These are phyloP conservation scores for Lumnitzera racemosa DNA, from an alignment of 345 rosid species.

Conservation along the genomic window DNA sequence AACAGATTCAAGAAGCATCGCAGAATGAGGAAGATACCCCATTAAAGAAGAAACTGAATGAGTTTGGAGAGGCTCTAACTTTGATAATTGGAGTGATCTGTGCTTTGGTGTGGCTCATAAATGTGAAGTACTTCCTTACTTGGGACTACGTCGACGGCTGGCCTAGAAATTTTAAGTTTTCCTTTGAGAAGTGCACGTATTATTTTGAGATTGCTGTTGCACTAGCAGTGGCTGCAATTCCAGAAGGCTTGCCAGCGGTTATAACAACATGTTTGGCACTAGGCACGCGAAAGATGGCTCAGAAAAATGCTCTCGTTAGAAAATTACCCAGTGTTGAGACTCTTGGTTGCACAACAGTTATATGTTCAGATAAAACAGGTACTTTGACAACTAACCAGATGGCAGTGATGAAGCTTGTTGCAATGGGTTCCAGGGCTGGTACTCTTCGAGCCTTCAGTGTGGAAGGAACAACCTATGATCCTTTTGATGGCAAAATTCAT, in stretches of 20 bases:
- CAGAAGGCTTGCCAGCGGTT: conserved; percentile 95
- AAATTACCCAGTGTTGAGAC: conserved; percentile 94
- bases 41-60: conserved; percentile 83
- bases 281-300: conserved; percentile 97
- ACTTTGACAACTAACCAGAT: conserved; percentile 92
- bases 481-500: conserved; percentile 73
- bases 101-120: conserved; percentile 87
- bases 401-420: conserved; percentile 81
- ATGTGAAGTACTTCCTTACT: conserved; percentile 78
- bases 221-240: conserved; percentile 94
- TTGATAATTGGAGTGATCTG: conserved; percentile 74
- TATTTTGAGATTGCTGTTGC: conserved; percentile 98
- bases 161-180: conserved; percentile 83
- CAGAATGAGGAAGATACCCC: conserved; percentile 88
- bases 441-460: conserved; percentile 67
- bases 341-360: conserved; percentile 91
- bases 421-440: conserved; percentile 66
- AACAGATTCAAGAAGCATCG: conserved; percentile 90
- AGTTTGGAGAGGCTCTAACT: conserved; percentile 80
- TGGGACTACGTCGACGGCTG: conserved; percentile 94
- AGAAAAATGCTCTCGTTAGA: conserved; percentile 88
- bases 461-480: conserved; percentile 76
- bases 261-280: conserved; percentile 93
- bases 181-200: conserved; percentile 95
- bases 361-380: conserved; percentile 92